A percentile compares a stretch with the other conserved stretches of the same genome.
Evolutionary conservation across 768 basidiomycete genomes (phyloP).

Genomic region (Hygrocybe coccinea): DNA sequence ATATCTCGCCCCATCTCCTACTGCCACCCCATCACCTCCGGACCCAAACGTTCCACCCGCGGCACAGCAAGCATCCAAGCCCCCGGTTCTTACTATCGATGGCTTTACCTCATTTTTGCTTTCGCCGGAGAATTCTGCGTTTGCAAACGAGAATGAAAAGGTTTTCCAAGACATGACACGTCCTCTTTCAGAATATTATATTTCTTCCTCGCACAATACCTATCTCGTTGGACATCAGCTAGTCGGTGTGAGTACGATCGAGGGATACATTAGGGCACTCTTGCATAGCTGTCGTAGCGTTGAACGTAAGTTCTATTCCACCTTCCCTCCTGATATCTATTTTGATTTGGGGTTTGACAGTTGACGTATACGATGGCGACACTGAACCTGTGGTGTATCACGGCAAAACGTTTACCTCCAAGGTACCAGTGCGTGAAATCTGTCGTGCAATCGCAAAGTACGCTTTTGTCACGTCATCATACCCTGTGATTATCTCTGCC

Average conservation of each 20-base stretch:
- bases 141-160: slow-evolving; percentile 37
- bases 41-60: background rate
- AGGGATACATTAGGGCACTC: slow-evolving; percentile 84
- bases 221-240: slow-evolving; percentile 75
- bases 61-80: slow-evolving; percentile 1
- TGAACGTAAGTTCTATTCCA: slow-evolving; percentile 61
- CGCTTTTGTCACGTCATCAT: slow-evolving; percentile 89
- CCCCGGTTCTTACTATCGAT: slow-evolving; percentile 35
- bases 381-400: slow-evolving; percentile 86
- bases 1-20: background rate
- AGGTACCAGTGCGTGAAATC: slow-evolving; percentile 76
- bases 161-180: slow-evolving; percentile 83
- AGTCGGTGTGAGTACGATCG: slow-evolving; percentile 73
- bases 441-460: slow-evolving; percentile 87
- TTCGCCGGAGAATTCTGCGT: slow-evolving; percentile 67
- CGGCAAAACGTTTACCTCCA: slow-evolving; percentile 86
- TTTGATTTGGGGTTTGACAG: slow-evolving; percentile 38
- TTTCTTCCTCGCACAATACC: slow-evolving; percentile 91
- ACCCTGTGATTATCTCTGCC: slow-evolving; percentile 95
- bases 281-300: slow-evolving; percentile 86
- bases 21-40: background rate
- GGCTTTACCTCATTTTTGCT: slow-evolving; percentile 75
- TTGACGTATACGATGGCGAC: slow-evolving; percentile 91
- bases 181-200: slow-evolving; percentile 83
- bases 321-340: slow-evolving; percentile 52